Conservation (phyloP, 2,329 filamentous ascomycete genomes). For the Aschersonia sp. region DNA sequence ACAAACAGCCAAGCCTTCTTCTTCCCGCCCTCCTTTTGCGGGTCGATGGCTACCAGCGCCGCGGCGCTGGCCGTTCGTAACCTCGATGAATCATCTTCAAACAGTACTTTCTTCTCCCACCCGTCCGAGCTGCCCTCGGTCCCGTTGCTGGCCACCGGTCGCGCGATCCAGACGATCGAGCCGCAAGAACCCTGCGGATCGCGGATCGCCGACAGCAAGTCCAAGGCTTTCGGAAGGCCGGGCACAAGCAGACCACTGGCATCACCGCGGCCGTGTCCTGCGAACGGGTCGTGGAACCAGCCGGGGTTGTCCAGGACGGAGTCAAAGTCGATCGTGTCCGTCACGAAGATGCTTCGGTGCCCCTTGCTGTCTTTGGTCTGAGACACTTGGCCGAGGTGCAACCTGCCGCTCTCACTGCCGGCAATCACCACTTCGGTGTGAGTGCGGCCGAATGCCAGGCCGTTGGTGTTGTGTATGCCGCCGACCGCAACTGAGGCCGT, state of each 20-base stretch:
- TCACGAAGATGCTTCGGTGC: constrained; percentile 13
- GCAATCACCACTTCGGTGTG: constrained; percentile 25
- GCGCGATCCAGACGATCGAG: constrained; percentile 29
- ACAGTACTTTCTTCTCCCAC: constrained; percentile 34
- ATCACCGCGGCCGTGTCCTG: constrained; percentile 21
- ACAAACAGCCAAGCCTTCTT: constrained; percentile 42
- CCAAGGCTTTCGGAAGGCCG: constrained; percentile 26
- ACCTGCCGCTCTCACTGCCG: constrained; percentile 26
- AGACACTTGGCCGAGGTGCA: constrained; percentile 26
- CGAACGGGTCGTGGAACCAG: constrained; percentile 40
- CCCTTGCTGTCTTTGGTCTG: constrained; percentile 1
- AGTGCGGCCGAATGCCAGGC: constrained; percentile 32
- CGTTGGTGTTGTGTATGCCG: constrained; percentile 39
- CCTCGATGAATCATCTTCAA: constrained; percentile 39
- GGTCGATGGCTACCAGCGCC: constrained; percentile 37
- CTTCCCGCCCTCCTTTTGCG: constrained; percentile 23
- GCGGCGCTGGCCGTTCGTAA: constrained; percentile 35
- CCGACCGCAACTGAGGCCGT: constrained; percentile 26
- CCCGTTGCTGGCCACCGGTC: not conserved
- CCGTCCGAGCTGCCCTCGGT: not conserved
- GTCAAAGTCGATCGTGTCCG: constrained; percentile 27
- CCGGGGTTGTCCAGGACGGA: constrained; percentile 39
- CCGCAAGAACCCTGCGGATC: constrained; percentile 24
- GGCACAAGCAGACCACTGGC: constrained; percentile 38
- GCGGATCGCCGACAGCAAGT: constrained; percentile 17